These are phyloP conservation scores for Chrysanthemum makinoi DNA, from an alignment of 129 eudicot genomes.

Conservation along the genomic window DNA sequence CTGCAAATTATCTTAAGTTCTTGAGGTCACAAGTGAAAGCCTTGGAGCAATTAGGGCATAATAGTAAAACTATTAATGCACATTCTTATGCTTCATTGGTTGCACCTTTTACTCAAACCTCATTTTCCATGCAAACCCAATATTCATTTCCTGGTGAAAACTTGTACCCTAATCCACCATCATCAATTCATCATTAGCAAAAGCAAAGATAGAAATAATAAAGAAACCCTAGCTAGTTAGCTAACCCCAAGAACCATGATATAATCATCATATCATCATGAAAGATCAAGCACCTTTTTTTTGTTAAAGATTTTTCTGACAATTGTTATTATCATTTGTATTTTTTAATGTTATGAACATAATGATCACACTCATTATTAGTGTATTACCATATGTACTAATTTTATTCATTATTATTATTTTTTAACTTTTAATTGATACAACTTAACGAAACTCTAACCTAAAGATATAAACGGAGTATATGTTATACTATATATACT, in stretches of 20 bases:
- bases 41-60: conserved; percentile 59
- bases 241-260: conserved; percentile 28
- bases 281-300: conserved; percentile 16
- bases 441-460: no score
- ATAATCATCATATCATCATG: conserved; percentile 27
- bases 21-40: conserved; percentile 84
- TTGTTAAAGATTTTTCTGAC: conserved; percentile 10
- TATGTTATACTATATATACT: no score
- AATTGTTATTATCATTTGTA: conserved; percentile 25
- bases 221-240: conserved; percentile 33
- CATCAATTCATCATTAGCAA: conserved; percentile 10
- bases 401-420: no score
- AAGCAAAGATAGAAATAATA: conserved; percentile 9
- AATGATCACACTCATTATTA: conserved; percentile 22
- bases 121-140: conserved; percentile 57
- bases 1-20: conserved; percentile 92
- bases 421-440: no score
- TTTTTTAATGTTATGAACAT: conserved; percentile 21
- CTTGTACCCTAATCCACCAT: conserved; percentile 41
- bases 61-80: conserved; percentile 35
- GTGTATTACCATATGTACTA: background rate
- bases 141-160: conserved; percentile 36
- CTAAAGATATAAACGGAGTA: no score
- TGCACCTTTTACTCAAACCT: conserved; percentile 40
- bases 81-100: conserved; percentile 24